These are phyloP conservation scores for Pseudocohnilembus persalinus DNA, from an alignment of 169 alveolate species.

Conservation along the genomic window DNA sequence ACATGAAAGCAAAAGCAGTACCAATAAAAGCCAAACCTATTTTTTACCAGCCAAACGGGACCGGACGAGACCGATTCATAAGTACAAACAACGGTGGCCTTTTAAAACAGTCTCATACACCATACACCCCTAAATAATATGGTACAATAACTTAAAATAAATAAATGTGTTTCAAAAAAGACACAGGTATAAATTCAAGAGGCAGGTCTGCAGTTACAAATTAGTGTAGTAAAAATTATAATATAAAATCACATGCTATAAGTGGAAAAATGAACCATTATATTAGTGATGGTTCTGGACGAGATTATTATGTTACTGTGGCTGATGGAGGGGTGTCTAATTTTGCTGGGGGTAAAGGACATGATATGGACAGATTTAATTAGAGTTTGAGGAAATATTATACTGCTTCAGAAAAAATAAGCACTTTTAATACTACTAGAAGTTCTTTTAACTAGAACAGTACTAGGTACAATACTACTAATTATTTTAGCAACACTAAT, in stretches of 20 bases:
- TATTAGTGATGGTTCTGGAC: not conserved
- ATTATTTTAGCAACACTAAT: too few species aligned
- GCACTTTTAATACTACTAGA: not conserved
- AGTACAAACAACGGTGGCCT: not conserved
- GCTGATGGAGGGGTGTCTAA: not conserved
- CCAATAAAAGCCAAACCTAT: not conserved
- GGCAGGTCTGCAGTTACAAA: not conserved
- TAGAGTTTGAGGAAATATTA: not conserved
- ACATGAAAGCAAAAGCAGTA: too few species aligned
- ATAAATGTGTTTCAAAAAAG: not conserved
- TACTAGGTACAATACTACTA: not conserved
- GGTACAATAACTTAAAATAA: not conserved
- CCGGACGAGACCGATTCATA: not conserved
- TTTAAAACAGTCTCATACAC: not conserved
- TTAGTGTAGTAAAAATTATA: not conserved
- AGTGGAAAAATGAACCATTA: not conserved
- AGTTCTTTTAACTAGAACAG: not conserved
- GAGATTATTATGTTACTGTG: not conserved
- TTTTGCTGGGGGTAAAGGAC: not conserved
- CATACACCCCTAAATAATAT: not conserved
- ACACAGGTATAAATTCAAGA: not conserved
- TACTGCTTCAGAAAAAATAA: not conserved
- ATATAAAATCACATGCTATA: not conserved
- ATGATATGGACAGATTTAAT: too few species aligned
- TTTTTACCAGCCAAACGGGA: not conserved